These are phyloP conservation scores for Xylariaceae sp. DNA, from an alignment of 2,329 filamentous ascomycete genomes.

Conservation along the genomic window DNA sequence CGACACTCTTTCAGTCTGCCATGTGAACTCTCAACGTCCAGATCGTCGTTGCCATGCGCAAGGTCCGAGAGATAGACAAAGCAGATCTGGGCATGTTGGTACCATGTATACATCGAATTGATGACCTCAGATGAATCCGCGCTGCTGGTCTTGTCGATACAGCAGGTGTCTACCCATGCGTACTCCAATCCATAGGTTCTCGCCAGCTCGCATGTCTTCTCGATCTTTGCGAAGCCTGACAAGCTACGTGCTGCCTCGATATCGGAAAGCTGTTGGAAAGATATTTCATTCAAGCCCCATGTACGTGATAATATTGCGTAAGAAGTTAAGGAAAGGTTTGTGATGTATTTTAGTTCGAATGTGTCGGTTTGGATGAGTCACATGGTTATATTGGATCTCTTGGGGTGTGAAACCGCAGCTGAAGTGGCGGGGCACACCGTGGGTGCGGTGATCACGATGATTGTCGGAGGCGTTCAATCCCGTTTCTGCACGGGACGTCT, in stretches of 20 bases:
- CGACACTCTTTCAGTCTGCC: background rate
- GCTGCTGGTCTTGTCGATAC: constrained; percentile 23
- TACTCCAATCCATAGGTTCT: constrained; percentile 8
- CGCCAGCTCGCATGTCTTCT: constrained; percentile 12
- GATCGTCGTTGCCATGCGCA: constrained; percentile 30
- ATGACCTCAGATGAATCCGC: constrained; percentile 20
- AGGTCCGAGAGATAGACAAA: constrained; percentile 25
- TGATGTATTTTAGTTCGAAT: background rate
- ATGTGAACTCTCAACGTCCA: background rate
- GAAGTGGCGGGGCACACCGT: too few species aligned
- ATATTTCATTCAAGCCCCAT: constrained; percentile 32
- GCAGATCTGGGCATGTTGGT: constrained; percentile 16
- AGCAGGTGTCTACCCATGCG: constrained; percentile 28
- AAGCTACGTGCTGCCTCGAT: background rate
- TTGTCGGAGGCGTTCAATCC: too few species aligned
- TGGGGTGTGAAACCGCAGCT: too few species aligned
- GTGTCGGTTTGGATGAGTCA: constrained; percentile 5
- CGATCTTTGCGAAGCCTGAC: constrained; percentile 17
- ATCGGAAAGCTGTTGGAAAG: constrained; percentile 25
- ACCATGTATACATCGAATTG: constrained; percentile 11
- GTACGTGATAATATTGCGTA: constrained; percentile 39
- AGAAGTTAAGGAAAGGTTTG: background rate
- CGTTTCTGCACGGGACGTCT: too few species aligned
- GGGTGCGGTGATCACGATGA: too few species aligned
- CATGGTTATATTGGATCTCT: background rate